Conservation (phyloP, 2,329 filamentous ascomycete species). For the Pyrenophora seminiperda region DNA sequence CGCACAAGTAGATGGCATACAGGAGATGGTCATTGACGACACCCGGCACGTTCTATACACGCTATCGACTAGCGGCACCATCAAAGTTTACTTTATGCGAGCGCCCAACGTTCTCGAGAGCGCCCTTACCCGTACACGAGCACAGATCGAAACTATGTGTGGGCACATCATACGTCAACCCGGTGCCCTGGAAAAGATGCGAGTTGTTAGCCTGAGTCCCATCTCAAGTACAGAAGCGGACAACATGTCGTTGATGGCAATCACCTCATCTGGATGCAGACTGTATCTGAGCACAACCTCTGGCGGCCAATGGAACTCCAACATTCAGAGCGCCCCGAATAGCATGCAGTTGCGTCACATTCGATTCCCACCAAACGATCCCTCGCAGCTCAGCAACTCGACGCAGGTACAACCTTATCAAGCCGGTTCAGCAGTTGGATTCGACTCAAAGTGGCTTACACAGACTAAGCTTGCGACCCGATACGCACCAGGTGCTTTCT, state of each 20-base stretch:
- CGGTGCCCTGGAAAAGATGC: constrained; percentile 70
- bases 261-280: constrained; percentile 87
- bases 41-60: constrained; percentile 88
- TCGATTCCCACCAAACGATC: constrained; percentile 76
- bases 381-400: constrained; percentile 27
- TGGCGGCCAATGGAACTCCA: constrained; percentile 65
- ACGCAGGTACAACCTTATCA: constrained; percentile 41
- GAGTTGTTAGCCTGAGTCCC: constrained; percentile 82
- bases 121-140: constrained; percentile 61
- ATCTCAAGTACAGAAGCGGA: constrained; percentile 80
- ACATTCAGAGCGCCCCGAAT: constrained; percentile 72
- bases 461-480: constrained; percentile 57
- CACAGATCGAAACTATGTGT: constrained; percentile 69
- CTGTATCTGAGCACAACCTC: constrained; percentile 91
- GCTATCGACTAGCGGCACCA: constrained; percentile 83
- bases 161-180: constrained; percentile 79
- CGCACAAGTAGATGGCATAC: constrained; percentile 63
- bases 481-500: constrained; percentile 88
- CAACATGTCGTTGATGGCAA: constrained; percentile 85
- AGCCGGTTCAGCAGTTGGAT: constrained; percentile 30
- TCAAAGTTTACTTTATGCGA: constrained; percentile 89
- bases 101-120: constrained; percentile 58
- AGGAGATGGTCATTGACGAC: constrained; percentile 86
- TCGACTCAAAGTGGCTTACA: constrained; percentile 35
- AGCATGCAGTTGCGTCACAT: constrained; percentile 99